Percentiles rank a stretch among this genome's conserved stretches.
phyloP scores from a whole-genome alignment of 441 rosid species.

The Pelargonium myrrhifolium region DNA sequence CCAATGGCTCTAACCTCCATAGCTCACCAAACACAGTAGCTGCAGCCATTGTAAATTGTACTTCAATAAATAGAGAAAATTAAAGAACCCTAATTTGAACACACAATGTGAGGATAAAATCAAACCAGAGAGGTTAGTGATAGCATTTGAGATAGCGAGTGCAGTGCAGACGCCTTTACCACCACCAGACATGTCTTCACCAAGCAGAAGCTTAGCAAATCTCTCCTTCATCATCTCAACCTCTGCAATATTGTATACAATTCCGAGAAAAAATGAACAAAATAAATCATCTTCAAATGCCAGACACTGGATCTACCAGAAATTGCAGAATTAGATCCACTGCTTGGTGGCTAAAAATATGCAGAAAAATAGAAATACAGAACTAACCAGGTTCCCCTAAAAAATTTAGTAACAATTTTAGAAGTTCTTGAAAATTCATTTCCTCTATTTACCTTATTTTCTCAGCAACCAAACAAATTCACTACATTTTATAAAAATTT shows the following conservation, averaged over 20 bases:
- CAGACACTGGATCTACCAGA: not conserved
- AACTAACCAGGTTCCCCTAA: not conserved
- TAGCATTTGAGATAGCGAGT: conserved; percentile 92
- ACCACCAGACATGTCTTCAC: conserved; percentile 99
- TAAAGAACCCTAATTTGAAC: not conserved
- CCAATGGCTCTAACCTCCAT: conserved; percentile 92
- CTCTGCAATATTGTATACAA: conserved; percentile 30
- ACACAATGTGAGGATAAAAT: not conserved
- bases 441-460: not conserved
- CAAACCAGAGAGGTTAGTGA: conserved; percentile 89
- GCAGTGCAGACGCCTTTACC: conserved; percentile 96
- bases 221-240: conserved; percentile 96
- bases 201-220: conserved; percentile 88
- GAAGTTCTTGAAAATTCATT: conserved; percentile 4
- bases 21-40: conserved; percentile 95
- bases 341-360: not conserved
- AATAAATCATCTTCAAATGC: conserved; percentile 1
- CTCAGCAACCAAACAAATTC: conserved; percentile 9
- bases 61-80: not conserved
- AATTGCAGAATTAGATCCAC: not conserved
- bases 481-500: not conserved
- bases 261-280: not conserved
- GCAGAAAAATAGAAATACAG: not conserved
- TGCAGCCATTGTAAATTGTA: conserved; percentile 19
- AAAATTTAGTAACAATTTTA: not conserved